These are phyloP conservation scores for Quercus dentata DNA, from an alignment of 306 rosid species.

Conservation along the genomic window DNA sequence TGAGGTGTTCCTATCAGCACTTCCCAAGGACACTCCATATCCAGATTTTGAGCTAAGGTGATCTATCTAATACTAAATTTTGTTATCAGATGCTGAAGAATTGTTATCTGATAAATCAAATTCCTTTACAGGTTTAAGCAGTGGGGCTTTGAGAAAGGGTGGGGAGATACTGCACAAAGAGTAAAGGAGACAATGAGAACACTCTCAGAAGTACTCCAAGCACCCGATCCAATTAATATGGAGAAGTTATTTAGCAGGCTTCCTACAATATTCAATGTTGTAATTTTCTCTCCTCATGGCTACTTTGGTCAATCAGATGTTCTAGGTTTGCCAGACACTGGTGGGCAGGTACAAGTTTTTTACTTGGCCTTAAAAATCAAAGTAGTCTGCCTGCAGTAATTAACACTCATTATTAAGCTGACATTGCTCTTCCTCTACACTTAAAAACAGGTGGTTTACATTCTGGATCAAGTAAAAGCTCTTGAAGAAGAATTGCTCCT, in stretches of 20 bases:
- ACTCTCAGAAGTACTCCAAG: slow-evolving; percentile 79
- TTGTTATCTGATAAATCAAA: neutral
- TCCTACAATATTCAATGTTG: slow-evolving; percentile 79
- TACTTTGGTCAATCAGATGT: slow-evolving; percentile 94
- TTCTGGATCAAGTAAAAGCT: slow-evolving; percentile 90
- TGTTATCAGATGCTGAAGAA: neutral
- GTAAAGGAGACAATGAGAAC: slow-evolving; percentile 63
- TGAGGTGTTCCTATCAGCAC: slow-evolving; percentile 51
- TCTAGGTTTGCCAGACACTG: slow-evolving; percentile 95
- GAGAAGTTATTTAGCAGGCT: slow-evolving; percentile 64
- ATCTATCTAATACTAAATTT: neutral
- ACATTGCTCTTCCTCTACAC: neutral
- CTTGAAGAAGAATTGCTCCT: slow-evolving; percentile 70
- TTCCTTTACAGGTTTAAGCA: slow-evolving; percentile 57
- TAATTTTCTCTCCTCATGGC: slow-evolving; percentile 86
- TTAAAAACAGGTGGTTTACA: slow-evolving; percentile 73
- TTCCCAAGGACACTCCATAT: slow-evolving; percentile 52
- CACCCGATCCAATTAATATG: slow-evolving; percentile 68
- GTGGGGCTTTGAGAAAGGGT: slow-evolving; percentile 96
- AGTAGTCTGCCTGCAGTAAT: neutral
- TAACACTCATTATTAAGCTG: neutral
- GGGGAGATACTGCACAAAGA: slow-evolving; percentile 85
- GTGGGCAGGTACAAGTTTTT: slow-evolving; percentile 72
- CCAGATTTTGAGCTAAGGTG: slow-evolving; percentile 65
- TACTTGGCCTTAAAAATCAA: neutral